These are phyloP conservation scores for Chlamydomonas urium DNA, from an alignment of 139 green algal genomes.

Conservation along the genomic window DNA sequence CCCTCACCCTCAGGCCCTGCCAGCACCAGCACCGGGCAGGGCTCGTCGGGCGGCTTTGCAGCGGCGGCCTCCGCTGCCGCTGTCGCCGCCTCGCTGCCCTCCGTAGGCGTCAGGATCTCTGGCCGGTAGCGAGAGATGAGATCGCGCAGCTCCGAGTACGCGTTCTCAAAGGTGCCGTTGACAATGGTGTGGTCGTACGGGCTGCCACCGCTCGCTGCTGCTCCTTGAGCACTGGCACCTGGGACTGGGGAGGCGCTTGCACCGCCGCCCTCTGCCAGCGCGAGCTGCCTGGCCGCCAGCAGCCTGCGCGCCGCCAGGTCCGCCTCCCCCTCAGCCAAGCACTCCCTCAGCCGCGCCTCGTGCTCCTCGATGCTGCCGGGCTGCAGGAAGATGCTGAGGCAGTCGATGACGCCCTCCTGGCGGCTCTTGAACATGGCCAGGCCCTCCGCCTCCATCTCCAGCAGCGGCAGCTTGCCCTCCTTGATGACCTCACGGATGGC, in stretches of 20 bases:
- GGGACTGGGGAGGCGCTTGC: no score
- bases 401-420: constrained; percentile 45
- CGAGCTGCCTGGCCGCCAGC: no score
- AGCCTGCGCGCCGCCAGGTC: no score
- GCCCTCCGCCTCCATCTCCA: constrained; percentile 54
- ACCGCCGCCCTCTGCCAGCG: no score
- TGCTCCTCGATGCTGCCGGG: constrained; percentile 44
- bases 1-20: constrained; percentile 17
- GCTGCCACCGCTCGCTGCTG: not conserved
- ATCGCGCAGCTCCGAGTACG: constrained; percentile 39
- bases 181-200: constrained; percentile 49
- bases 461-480: constrained; percentile 51
- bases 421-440: constrained; percentile 32
- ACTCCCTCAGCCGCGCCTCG: constrained; percentile 31
- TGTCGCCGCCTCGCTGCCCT: constrained; percentile 10
- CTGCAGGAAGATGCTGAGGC: constrained; percentile 61
- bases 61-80: not conserved
- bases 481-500: constrained; percentile 36
- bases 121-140: constrained; percentile 48
- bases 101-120: constrained; percentile 44
- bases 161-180: constrained; percentile 38
- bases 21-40: constrained; percentile 35
- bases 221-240: not conserved
- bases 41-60: constrained; percentile 8
- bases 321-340: no score